Base-by-base conservation (phyloP, 805 yeast species). In the Pichia paraexigua region DNA sequence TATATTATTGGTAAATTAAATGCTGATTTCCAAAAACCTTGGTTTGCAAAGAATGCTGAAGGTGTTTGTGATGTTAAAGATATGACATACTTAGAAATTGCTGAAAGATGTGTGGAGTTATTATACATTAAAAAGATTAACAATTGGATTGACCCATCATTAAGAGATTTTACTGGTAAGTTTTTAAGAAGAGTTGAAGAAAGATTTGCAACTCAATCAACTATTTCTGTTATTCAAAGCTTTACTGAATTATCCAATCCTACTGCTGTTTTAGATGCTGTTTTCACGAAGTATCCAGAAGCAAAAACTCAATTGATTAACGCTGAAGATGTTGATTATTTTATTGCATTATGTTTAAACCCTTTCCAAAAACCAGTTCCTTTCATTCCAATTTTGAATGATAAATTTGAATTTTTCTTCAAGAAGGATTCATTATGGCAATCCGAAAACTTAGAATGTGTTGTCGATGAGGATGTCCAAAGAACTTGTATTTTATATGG, bases 341-440 rank as follows among this genome's bases (percentile, higher is more conserved):
- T 94, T 79, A 78, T 94, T 71, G 80, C 81, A 68, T 76, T 85
- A 63, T 87, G 96, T 67, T 76, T 82, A 58, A 82, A 82, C 65
- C 96, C 96, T 61, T 64, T 72, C 55, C 97, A 92, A 74, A 94
- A 94, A 74, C 99, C 99, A 35, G 97, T 90, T 66, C 99, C 99
- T 57, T 94, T 94, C 61, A 91, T 94, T 61, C 99, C 99, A 48
- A 86, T 88, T 21, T 78, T 94, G 68, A 96, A 94, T 66, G 95
- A 88, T 59, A 86, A 88, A 75, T 89, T 94, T 63, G 97, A 94
- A 71, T 83, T 85, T 66, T 94, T 87, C 80, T 94, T 94, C 82
- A 94, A 94, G 82, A 94, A 94, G 76, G 99, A 94, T 71, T 92
- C 98, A 30, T 78, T 94, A 69, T 94, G 99, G 99, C 99, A 94